Evolutionary conservation across 495 filamentous ascomycete genomes (phyloP), one percentile per base, ranked within the genome.

Genomic region (Aspergillus ostianus): DNA sequence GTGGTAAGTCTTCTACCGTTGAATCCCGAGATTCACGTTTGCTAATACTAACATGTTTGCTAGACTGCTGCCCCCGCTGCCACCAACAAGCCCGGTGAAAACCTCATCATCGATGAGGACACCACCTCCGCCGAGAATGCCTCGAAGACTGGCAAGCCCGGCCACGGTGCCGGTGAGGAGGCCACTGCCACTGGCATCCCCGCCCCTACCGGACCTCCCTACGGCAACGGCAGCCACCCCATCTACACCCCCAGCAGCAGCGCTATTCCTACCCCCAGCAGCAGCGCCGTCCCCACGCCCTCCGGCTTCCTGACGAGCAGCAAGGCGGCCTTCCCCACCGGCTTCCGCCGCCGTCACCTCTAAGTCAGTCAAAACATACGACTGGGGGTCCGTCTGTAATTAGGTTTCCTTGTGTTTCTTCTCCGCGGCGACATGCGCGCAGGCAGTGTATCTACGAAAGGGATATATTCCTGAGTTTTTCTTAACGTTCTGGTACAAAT

Each of bases 211-310:
- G 53, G 59, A 21, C 58, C 67, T 54, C 71, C 72, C 55, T 71
- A 61, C 64, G 64, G 63, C 65, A 77, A 78, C 64, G 70, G 73
- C 60, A 80, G 74, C 47, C 53, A 57, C 29, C 64, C 72, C 60
- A 44, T 62, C 36, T 12, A 13, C 36, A 41, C 36, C 12, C 36
- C 36, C 36, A 41, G 36, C 64, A 61, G 62, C 65, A 64, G 70
- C 63, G 67, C 70, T 47, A 64, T 64, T 55, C 67, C 65, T 47
- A 75, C 62, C 57, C 68, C 67, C 55, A 41, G 36, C 64, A 61
- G 62, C 65, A 64, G 70, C 63, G 67, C 69, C 49, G 65, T 64
- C 57, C 67, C 65, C 50, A 74, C 62, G 59, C 68, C 67, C 53
- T 68, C 60, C 51, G 67, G 67, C 46, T 64, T 68, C 64, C 21